These are phyloP conservation scores for Telopea speciosissima DNA, from an alignment of 177 flowering plant genomes.

Conservation along the genomic window DNA sequence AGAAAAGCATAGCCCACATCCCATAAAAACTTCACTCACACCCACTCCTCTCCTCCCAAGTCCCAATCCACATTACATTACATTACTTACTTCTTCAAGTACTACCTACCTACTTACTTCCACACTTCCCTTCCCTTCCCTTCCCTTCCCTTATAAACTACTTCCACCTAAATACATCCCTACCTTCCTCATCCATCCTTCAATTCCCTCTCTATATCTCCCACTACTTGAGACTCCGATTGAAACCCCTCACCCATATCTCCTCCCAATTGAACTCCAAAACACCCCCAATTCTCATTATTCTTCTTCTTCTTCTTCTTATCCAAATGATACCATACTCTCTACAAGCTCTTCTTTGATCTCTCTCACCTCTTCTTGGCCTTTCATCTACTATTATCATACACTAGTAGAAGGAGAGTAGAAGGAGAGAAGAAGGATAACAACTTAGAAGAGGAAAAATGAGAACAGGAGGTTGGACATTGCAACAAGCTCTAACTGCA, in stretches of 20 bases:
- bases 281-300: too few species aligned
- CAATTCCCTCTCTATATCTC: too few species aligned
- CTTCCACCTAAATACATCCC: too few species aligned
- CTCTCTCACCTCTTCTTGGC: conserved; percentile 3
- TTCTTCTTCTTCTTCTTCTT: neutral
- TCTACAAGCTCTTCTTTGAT: conserved; percentile 6
- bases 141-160: too few species aligned
- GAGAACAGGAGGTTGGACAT: conserved; percentile 79
- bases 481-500: conserved; percentile 76
- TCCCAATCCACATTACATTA: too few species aligned
- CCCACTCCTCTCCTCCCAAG: conserved; percentile 17
- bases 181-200: too few species aligned
- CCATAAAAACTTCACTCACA: conserved; percentile 25
- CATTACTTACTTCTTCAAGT: conserved; percentile 12
- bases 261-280: neutral
- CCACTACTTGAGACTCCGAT: too few species aligned
- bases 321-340: conserved; percentile 10
- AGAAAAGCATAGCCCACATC: conserved; percentile 67
- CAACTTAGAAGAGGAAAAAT: conserved; percentile 22
- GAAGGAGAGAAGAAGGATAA: too few species aligned
- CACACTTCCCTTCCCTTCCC: too few species aligned
- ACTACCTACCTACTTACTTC: too few species aligned
- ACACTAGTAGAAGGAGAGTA: neutral
- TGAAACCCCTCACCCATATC: neutral
- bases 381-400: neutral